A percentile compares a stretch with the other conserved stretches of the same genome.
phyloP scores from a whole-genome alignment of 2,329 filamentous ascomycete genomes.

The Exophiala bonariae region DNA sequence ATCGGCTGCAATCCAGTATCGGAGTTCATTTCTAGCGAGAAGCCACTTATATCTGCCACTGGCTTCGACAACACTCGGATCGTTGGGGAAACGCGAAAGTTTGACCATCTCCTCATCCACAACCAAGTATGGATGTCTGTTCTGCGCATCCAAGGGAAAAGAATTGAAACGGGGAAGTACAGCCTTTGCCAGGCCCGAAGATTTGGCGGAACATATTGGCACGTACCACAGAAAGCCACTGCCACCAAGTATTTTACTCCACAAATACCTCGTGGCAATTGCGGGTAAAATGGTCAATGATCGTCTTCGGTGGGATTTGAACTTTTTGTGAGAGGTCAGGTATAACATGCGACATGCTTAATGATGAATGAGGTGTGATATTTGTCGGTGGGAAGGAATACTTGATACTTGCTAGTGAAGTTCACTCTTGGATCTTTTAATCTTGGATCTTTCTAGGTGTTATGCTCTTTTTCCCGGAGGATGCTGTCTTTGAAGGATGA shows the following conservation, averaged over 20 bases:
- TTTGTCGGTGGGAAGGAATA: too few species aligned
- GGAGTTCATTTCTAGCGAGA: slow-evolving; percentile 24
- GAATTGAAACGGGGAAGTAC: slow-evolving; percentile 17
- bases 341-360: background rate
- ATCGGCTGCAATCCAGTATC: slow-evolving; percentile 22
- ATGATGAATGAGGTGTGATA: too few species aligned
- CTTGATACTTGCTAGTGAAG: too few species aligned
- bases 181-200: slow-evolving; percentile 17
- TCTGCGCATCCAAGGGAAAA: slow-evolving; percentile 25
- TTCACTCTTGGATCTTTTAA: too few species aligned
- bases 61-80: slow-evolving; percentile 5
- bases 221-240: slow-evolving; percentile 14
- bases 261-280: slow-evolving; percentile 24
- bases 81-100: slow-evolving; percentile 2
- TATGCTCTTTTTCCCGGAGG: too few species aligned
- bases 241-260: slow-evolving; percentile 21
- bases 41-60: slow-evolving; percentile 24
- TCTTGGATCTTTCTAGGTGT: too few species aligned
- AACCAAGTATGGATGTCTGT: slow-evolving; percentile 26
- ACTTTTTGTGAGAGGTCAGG: slow-evolving; percentile 18
- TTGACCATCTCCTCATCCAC: slow-evolving; percentile 1
- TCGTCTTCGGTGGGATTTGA: slow-evolving; percentile 25
- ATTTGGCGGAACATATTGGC: slow-evolving; percentile 24
- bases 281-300: slow-evolving; percentile 19
- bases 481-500: too few species aligned